These are phyloP conservation scores for Sisymbrium irio DNA, from an alignment of 345 rosid genomes.

Conservation along the genomic window DNA sequence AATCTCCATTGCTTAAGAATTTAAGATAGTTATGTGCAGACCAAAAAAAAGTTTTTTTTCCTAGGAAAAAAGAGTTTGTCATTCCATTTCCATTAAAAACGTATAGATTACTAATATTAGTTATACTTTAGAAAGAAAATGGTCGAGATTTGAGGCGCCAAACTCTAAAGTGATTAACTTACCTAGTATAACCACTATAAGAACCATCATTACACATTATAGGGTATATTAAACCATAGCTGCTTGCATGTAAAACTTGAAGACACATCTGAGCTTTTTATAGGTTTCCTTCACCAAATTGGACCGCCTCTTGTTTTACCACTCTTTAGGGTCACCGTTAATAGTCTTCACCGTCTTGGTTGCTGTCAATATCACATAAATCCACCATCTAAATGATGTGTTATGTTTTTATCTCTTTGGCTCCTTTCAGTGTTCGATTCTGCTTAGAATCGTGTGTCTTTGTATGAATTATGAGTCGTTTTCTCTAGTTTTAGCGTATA, in stretches of 20 bases:
- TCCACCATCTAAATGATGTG: not conserved
- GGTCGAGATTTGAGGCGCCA: not conserved
- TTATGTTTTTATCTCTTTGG: not conserved
- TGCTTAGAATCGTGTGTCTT: not conserved
- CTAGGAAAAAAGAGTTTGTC: no score
- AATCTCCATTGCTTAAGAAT: not conserved
- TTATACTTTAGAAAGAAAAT: not conserved
- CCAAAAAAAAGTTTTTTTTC: no score
- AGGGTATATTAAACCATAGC: not conserved
- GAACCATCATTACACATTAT: not conserved
- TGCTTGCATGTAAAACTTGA: not conserved
- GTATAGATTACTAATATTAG: no score
- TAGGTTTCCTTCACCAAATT: not conserved
- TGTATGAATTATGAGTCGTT: not conserved
- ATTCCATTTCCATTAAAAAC: no score
- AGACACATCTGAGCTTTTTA: not conserved
- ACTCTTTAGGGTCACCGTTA: no score
- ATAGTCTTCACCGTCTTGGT: not conserved
- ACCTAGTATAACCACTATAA: not conserved
- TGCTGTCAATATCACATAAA: not conserved
- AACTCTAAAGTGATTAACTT: not conserved
- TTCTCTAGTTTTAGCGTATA: not conserved
- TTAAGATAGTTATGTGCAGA: not conserved
- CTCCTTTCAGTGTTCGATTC: not conserved
- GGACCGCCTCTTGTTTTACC: no score